These are phyloP conservation scores for Ascochyta lentis DNA, from an alignment of 2,329 filamentous ascomycete species.

Conservation along the genomic window DNA sequence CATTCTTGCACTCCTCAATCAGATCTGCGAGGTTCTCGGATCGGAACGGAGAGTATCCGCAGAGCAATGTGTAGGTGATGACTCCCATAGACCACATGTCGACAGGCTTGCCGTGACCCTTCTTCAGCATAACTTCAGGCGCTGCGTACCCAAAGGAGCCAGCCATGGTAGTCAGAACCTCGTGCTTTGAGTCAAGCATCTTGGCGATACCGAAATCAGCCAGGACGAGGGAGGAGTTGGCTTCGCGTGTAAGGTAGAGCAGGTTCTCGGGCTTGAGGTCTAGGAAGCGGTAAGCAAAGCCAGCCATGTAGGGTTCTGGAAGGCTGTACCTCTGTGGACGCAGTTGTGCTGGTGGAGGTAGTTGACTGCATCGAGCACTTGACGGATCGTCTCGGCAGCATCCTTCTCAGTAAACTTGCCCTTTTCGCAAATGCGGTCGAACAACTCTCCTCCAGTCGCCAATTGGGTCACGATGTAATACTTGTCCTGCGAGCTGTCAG, in stretches of 20 bases:
- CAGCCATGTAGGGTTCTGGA: neutral
- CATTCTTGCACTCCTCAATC: constrained; percentile 89
- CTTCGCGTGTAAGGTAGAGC: constrained; percentile 81
- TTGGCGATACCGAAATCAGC: constrained; percentile 99
- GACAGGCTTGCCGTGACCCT: constrained; percentile 95
- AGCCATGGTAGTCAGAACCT: constrained; percentile 96
- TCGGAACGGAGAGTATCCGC: constrained; percentile 97
- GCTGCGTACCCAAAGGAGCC: constrained; percentile 98
- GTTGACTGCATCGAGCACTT: constrained; percentile 90
- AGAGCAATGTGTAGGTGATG: constrained; percentile 97
- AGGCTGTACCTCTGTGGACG: constrained; percentile 80
- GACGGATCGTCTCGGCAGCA: constrained; percentile 91
- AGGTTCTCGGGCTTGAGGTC: constrained; percentile 98
- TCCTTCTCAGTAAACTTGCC: constrained; percentile 99
- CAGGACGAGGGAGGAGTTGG: constrained; percentile 84
- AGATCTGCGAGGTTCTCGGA: constrained; percentile 92
- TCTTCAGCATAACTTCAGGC: constrained; percentile 97
- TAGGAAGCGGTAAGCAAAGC: constrained; percentile 50
- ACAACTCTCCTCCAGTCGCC: constrained; percentile 93
- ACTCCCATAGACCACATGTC: constrained; percentile 99
- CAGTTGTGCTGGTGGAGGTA: constrained; percentile 95
- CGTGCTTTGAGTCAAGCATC: constrained; percentile 88
- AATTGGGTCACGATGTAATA: constrained; percentile 99
- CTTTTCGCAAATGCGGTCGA: constrained; percentile 97
- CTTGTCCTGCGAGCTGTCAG: constrained; percentile 74